Percentiles rank a stretch among this genome's conserved stretches.
Conservation (phyloP, 768 basidiomycete genomes). For the Phanerodontia chrysosporium region DNA sequence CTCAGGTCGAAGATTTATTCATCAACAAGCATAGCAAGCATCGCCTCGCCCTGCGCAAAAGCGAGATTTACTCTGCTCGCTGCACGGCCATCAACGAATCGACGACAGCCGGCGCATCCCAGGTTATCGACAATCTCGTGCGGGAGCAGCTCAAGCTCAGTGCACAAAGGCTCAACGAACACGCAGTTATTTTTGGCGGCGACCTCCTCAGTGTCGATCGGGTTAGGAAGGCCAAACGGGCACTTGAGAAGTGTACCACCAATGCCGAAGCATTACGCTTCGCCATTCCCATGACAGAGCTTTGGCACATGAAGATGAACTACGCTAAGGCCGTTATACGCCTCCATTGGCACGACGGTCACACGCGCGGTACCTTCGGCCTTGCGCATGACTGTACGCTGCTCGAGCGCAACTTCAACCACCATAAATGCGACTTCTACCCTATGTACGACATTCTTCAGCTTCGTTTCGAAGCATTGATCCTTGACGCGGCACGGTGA, state of each 20-base stretch:
- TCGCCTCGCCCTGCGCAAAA: no score
- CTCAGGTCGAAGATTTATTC: no score
- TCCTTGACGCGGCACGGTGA: not conserved
- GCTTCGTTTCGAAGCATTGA: not conserved
- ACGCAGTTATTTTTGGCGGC: not conserved
- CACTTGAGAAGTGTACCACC: not conserved
- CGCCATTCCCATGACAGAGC: no score
- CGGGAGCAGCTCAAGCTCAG: no score
- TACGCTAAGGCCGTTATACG: no score
- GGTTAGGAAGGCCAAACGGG: not conserved
- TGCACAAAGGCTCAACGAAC: not conserved
- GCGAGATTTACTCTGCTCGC: not conserved
- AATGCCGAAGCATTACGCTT: no score
- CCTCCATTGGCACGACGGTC: no score
- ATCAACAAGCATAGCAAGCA: no score
- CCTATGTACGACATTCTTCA: not conserved
- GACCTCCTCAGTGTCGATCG: not conserved
- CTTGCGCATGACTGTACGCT: not conserved
- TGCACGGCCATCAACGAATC: not conserved
- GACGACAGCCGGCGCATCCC: not conserved
- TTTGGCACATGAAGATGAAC: no score
- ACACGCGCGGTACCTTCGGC: no score
- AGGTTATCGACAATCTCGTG: not conserved
- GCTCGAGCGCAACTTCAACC: not conserved
- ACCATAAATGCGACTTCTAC: slow-evolving; percentile 1